Base-by-base conservation (phyloP, 1,284 basidiomycete species). In the Rhodotorula sp. region DNA sequence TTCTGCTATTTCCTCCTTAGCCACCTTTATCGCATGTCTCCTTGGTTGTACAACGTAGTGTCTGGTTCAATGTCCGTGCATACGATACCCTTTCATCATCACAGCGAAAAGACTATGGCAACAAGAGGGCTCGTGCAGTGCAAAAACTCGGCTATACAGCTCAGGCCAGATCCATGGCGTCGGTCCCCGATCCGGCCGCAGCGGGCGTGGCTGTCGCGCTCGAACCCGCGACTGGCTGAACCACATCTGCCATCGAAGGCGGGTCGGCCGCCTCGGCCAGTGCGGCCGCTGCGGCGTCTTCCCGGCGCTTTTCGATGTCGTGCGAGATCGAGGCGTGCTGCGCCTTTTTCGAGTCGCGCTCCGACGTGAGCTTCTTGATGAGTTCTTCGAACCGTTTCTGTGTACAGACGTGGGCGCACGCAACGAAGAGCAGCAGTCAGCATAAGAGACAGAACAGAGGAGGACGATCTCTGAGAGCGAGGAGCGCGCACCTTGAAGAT, bases 361-460 rank as follows among this genome's bases (percentile, higher is more conserved):
- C 93, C 51, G 88, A 87, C 58, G 90, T 87, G 66, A 97, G 84
- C 80, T 94, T 95, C 83, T 89, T 90, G 77, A 96, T 84, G 6
- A 91, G 90, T 80, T 96, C 47, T 81, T 96, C 92, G 83, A 96
- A 96, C 49, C 94, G 92, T 87, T 91, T 91, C 90, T 94, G 76
- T 43, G 1, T 34, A 34, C 39, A 43, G 34, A 5, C 21, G 26
- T 3, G 26, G 29, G 5, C 10, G 29, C n/a, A 20, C 34, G n/a
- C 21, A 34, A 48, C 23, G 58, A 48, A 6, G 29, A 7, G 49
- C 34, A 18, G 15, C 0, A 3, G 18, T 51, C 7, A 46, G 21
- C 14, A 21, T 26, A 46, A 5, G 8, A 34, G 6, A 34, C 29
- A 5, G 34, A 34, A 34, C 5, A 6, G 34, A 34, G 6, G 34